A percentile compares a stretch with the other conserved stretches of the same genome.
Conservation (phyloP, 345 rosid species). For the Murraya paniculata region DNA sequence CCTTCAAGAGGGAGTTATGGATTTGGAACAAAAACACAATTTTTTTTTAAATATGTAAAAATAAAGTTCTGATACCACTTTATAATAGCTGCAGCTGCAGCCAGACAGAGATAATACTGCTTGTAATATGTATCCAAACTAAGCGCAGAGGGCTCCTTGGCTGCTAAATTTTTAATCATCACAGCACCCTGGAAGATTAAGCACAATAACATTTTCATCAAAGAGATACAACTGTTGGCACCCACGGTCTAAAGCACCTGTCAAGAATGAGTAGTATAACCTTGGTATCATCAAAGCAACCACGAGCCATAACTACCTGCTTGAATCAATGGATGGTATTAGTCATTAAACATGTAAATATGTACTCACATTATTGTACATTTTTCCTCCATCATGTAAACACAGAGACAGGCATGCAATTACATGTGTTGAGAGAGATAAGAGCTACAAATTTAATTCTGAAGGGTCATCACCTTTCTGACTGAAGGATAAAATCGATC, state of each 20-base stretch:
- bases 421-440: not conserved
- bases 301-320: constrained; percentile 83
- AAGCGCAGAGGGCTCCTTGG: constrained; percentile 85
- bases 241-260: constrained; percentile 7
- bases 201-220: constrained; percentile 23
- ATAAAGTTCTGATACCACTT: constrained; percentile 58
- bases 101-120: constrained; percentile 93
- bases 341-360: constrained; percentile 2
- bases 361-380: not conserved
- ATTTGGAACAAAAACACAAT: constrained; percentile 8
- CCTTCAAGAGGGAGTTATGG: not conserved
- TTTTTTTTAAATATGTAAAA: constrained; percentile 4
- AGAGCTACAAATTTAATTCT: not conserved
- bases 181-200: constrained; percentile 69
- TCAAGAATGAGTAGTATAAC: constrained; percentile 33
- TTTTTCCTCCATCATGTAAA: not conserved
- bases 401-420: not conserved
- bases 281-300: constrained; percentile 98
- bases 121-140: constrained; percentile 91
- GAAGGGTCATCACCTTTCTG: constrained; percentile 59
- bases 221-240: constrained; percentile 16
- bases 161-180: constrained; percentile 74
- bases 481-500: constrained; percentile 59
- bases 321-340: constrained; percentile 14
- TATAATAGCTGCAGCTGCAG: constrained; percentile 85